These are phyloP conservation scores for Ceratobasidium sp. DNA, from an alignment of 1,284 basidiomycete genomes.

Conservation along the genomic window DNA sequence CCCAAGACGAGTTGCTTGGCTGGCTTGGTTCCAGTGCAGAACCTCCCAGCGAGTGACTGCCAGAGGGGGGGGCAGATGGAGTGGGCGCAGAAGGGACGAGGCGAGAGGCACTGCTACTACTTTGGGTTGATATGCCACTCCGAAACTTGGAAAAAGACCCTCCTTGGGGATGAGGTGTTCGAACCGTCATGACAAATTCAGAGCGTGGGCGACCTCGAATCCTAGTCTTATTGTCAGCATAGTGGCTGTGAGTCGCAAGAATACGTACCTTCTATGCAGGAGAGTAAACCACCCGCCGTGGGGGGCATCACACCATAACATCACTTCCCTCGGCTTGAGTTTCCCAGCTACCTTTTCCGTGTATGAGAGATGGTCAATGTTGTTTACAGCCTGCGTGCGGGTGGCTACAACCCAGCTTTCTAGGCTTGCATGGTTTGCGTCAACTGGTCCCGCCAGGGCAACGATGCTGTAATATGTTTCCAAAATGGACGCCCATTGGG, in stretches of 20 bases:
- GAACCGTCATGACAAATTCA: neutral
- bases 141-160: neutral
- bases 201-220: neutral
- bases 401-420: neutral
- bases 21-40: neutral
- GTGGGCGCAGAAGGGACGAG: neutral
- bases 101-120: neutral
- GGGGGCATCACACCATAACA: neutral
- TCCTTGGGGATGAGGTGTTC: neutral
- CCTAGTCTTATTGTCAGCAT: neutral
- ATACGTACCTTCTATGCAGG: neutral
- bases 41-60: neutral
- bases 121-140: no score
- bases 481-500: neutral
- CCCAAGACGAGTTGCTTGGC: neutral
- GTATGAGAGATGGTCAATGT: neutral
- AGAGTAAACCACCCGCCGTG: neutral
- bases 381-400: neutral
- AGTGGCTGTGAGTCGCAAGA: neutral
- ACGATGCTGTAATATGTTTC: neutral
- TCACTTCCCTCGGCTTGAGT: neutral
- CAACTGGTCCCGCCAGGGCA: neutral
- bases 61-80: neutral
- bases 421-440: neutral
- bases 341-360: neutral